A percentile compares a stretch with the other conserved stretches of the same genome.
These are phyloP conservation scores for Calocybe gambosa DNA, from an alignment of 1,284 basidiomycete species.

Conservation along the genomic window DNA sequence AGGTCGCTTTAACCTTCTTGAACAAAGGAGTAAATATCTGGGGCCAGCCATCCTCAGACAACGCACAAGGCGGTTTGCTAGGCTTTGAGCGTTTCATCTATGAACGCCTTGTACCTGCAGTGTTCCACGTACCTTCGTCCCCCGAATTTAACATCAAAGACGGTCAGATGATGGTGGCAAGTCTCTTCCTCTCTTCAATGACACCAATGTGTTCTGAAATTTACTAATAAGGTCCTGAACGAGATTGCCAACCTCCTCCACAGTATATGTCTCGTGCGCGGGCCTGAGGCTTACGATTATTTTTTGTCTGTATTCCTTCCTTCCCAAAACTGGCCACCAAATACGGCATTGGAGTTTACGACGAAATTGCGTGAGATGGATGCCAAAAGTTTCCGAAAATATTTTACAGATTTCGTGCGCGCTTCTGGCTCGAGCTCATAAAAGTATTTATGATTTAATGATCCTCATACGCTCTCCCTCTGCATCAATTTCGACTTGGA, in stretches of 20 bases:
- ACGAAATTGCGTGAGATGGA: conserved; percentile 75
- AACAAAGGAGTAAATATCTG: conserved; percentile 74
- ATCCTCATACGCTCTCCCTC: conserved; percentile 12
- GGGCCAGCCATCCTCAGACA: conserved; percentile 49
- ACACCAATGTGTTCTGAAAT: background rate
- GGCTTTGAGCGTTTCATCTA: conserved; percentile 95
- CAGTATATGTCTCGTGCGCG: conserved; percentile 70
- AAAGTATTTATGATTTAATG: conserved; percentile 20
- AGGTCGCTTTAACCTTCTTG: conserved; percentile 80
- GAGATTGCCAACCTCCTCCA: conserved; percentile 88
- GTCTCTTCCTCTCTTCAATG: conserved; percentile 20
- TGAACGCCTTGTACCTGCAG: conserved; percentile 77
- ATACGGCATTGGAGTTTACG: conserved; percentile 77
- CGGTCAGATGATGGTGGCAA: conserved; percentile 77
- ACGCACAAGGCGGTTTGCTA: conserved; percentile 57
- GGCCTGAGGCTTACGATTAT: conserved; percentile 81
- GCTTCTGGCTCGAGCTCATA: conserved; percentile 59
- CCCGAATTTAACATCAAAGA: conserved; percentile 86
- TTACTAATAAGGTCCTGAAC: conserved; percentile 63
- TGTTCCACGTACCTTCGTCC: conserved; percentile 78
- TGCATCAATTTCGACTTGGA: conserved; percentile 11
- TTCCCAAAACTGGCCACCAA: conserved; percentile 78
- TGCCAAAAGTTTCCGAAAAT: conserved; percentile 81
- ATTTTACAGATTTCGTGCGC: conserved; percentile 80
- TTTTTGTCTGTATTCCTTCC: conserved; percentile 81